Evolutionary conservation across 225 moss, liverwort and hornwort species (phyloP).

Genomic region (Polytrichum formosum): DNA sequence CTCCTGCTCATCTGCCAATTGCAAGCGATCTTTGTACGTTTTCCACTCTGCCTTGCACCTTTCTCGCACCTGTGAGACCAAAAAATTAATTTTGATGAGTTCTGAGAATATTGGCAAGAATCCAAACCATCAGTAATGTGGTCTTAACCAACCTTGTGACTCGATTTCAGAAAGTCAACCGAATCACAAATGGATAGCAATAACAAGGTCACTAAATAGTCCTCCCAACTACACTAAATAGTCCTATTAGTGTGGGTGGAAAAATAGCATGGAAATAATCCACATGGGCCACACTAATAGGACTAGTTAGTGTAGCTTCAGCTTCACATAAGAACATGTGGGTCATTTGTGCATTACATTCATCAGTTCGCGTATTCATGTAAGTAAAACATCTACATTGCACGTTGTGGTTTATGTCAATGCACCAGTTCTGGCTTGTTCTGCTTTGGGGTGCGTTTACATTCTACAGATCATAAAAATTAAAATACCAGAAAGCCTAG

Average conservation of each 20-base stretch:
- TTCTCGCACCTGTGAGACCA: conserved; percentile 33
- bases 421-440: neutral
- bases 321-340: too few species aligned
- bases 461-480: neutral
- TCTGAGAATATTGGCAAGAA: neutral
- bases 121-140: neutral
- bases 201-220: neutral
- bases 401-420: neutral
- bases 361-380: neutral
- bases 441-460: neutral
- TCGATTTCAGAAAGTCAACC: neutral
- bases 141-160: neutral
- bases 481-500: neutral
- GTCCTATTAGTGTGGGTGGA: too few species aligned
- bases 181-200: neutral
- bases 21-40: conserved; percentile 35
- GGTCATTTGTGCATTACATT: too few species aligned
- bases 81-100: neutral
- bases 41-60: conserved; percentile 54
- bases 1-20: conserved; percentile 49
- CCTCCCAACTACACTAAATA: neutral
- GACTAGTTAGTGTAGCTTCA: too few species aligned
- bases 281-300: too few species aligned
- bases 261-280: too few species aligned
- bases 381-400: neutral